A percentile compares a stretch with the other conserved stretches of the same genome.
Conservation (phyloP, 257 asterid genomes). For the Henckelia pumila region DNA sequence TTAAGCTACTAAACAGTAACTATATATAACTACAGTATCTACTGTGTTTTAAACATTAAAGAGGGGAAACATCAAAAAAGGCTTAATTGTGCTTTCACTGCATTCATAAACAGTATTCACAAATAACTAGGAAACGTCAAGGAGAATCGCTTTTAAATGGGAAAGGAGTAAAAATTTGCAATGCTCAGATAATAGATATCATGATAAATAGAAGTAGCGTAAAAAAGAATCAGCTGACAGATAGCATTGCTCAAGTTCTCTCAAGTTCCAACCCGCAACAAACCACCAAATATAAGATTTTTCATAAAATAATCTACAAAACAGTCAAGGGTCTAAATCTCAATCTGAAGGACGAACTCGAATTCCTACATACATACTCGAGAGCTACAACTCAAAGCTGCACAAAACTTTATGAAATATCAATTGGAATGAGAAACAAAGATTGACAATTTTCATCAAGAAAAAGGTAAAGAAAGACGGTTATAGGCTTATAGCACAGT, state of each 20-base stretch:
- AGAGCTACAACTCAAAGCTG: constrained; percentile 16
- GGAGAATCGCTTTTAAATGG: neutral
- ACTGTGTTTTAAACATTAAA: neutral
- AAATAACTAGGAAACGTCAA: neutral
- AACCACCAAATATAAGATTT: neutral
- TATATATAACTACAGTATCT: neutral
- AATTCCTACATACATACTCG: neutral
- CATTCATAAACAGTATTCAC: neutral
- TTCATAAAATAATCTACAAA: constrained; percentile 5
- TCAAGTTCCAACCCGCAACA: constrained; percentile 5
- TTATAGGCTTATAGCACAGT: constrained; percentile 21
- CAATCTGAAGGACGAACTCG: constrained; percentile 11
- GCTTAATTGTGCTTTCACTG: neutral
- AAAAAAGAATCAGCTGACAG: neutral
- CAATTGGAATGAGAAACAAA: neutral
- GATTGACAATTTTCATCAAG: constrained; percentile 5
- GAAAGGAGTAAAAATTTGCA: neutral
- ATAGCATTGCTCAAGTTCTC: neutral
- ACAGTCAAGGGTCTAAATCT: constrained; percentile 12
- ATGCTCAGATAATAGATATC: constrained; percentile 1
- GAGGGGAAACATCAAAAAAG: neutral
- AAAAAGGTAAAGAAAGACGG: constrained; percentile 1
- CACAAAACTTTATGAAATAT: constrained; percentile 20
- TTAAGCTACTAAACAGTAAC: constrained; percentile 13
- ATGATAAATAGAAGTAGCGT: neutral